phyloP scores from a whole-genome alignment of 2,329 filamentous ascomycete species.

The Aureobasidium subglaciale region DNA sequence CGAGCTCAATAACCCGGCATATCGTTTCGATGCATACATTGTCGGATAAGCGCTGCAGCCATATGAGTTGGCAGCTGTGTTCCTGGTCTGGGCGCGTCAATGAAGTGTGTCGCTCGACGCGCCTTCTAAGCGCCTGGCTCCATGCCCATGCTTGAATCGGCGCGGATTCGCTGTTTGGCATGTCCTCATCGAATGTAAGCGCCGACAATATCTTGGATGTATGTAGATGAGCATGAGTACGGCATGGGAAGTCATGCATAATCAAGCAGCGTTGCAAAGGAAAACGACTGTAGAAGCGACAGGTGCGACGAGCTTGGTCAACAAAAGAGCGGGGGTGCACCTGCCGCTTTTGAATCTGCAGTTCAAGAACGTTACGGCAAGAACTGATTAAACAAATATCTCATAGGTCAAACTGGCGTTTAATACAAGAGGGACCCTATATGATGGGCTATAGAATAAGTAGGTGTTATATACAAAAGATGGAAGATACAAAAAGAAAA shows the following conservation, averaged over 20 bases:
- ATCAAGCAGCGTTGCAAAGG: neutral
- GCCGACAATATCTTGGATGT: neutral
- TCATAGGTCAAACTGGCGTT: neutral
- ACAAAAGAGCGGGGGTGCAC: neutral
- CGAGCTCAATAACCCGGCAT: neutral
- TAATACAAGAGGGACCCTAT: neutral
- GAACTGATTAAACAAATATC: neutral
- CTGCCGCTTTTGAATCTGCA: too few relatives aligned
- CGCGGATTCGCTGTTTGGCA: too few relatives aligned
- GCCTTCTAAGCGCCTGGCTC: neutral
- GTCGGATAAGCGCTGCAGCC: neutral
- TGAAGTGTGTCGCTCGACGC: neutral
- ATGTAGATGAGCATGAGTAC: too few relatives aligned
- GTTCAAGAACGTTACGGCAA: too few relatives aligned
- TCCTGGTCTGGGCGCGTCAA: neutral
- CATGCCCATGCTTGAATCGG: too few relatives aligned
- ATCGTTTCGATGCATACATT: neutral
- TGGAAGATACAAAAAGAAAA: neutral
- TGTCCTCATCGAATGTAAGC: too few relatives aligned
- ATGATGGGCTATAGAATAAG: neutral
- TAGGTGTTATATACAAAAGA: conserved; percentile 11
- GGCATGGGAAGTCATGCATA: neutral
- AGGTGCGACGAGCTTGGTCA: neutral
- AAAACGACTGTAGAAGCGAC: neutral
- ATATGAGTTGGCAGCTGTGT: neutral